Conservation (phyloP, 805 yeast species). For the Cyberlindnera maritima region DNA sequence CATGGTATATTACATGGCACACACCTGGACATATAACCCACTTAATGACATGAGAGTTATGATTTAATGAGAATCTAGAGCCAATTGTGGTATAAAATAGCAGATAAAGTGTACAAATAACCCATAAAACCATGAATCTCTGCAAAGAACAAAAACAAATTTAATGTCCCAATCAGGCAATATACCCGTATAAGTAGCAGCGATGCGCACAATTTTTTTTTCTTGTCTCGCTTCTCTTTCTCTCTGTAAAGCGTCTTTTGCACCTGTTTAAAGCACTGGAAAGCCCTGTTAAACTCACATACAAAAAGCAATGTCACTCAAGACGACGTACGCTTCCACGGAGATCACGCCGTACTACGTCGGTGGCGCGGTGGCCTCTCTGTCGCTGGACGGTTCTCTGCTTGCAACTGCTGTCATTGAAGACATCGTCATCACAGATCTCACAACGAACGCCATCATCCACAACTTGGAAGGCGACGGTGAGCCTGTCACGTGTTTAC, state of each 20-base stretch:
- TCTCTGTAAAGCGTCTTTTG: neutral
- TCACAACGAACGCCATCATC: conserved; percentile 53
- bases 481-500: conserved; percentile 77
- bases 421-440: conserved; percentile 67
- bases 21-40: neutral
- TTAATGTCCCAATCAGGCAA: too few relatives aligned
- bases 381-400: conserved; percentile 57
- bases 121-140: too few relatives aligned
- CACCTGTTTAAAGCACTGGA: neutral
- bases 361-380: conserved; percentile 75
- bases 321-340: conserved; percentile 34
- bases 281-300: neutral
- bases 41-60: too few relatives aligned
- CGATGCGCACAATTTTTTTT: too few relatives aligned
- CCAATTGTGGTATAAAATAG: too few relatives aligned
- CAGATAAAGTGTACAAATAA: too few relatives aligned
- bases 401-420: conserved; percentile 82
- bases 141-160: too few relatives aligned
- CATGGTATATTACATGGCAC: too few relatives aligned
- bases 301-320: conserved; percentile 19
- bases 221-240: neutral
- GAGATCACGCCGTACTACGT: conserved; percentile 78
- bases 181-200: too few relatives aligned
- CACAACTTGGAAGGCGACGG: conserved; percentile 76
- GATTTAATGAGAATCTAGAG: too few relatives aligned